A percentile compares a stretch with the other conserved stretches of the same genome.
phyloP scores from a whole-genome alignment of 305 asterid species.

The Solanum hybrid region DNA sequence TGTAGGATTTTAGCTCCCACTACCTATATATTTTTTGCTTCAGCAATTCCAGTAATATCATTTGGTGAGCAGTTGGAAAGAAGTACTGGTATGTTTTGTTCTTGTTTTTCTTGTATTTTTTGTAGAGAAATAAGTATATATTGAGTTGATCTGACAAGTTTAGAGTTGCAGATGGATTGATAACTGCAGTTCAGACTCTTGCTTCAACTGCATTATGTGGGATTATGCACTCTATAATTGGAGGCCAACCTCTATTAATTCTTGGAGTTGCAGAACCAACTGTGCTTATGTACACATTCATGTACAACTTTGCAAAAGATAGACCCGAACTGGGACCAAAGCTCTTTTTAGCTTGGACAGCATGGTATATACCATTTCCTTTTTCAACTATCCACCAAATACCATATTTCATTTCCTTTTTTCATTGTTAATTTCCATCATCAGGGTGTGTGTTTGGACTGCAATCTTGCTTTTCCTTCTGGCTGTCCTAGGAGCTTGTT shows the following conservation, averaged over 20 bases:
- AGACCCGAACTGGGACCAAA: slow-evolving; percentile 57
- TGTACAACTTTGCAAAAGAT: slow-evolving; percentile 66
- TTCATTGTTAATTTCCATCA: slow-evolving; percentile 11
- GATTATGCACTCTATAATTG: slow-evolving; percentile 64
- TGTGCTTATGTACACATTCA: slow-evolving; percentile 79
- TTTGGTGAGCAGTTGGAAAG: slow-evolving; percentile 79
- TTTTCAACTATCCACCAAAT: neutral
- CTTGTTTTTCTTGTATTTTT: neutral
- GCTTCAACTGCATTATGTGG: slow-evolving; percentile 81
- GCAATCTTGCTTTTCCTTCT: slow-evolving; percentile 58
- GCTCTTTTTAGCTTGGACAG: slow-evolving; percentile 77
- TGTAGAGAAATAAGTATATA: neutral
- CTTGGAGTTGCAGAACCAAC: slow-evolving; percentile 87
- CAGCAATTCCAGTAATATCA: slow-evolving; percentile 75
- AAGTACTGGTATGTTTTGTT: slow-evolving; percentile 36
- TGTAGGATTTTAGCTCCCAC: slow-evolving; percentile 72
- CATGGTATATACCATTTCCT: slow-evolving; percentile 33
- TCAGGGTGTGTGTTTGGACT: slow-evolving; percentile 91
- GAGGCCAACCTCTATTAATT: slow-evolving; percentile 72
- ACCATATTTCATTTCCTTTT: neutral
- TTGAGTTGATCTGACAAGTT: neutral
- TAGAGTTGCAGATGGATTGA: slow-evolving; percentile 44
- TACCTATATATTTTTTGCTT: slow-evolving; percentile 69
- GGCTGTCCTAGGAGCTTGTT: slow-evolving; percentile 76
- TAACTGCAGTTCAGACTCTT: slow-evolving; percentile 75